Evolutionary conservation across 257 asterid genomes (phyloP).

Genomic region (Penstemon barbatus): DNA sequence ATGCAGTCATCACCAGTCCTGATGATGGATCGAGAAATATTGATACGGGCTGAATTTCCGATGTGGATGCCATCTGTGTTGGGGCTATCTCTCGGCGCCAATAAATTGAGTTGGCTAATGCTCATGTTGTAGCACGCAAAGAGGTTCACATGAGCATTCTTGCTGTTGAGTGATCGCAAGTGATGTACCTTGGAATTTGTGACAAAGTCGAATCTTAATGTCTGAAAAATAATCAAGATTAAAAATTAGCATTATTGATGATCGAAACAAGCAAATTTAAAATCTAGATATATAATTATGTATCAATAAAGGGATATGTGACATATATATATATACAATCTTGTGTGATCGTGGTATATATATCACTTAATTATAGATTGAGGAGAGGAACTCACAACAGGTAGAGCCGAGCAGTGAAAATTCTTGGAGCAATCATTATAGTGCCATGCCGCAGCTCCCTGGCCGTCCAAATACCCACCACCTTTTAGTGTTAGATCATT

Average conservation of each 20-base stretch:
- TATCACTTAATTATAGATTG: not conserved
- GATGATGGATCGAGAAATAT: conserved; percentile 37
- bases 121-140: conserved; percentile 56
- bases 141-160: conserved; percentile 55
- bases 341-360: not conserved
- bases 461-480: conserved; percentile 64
- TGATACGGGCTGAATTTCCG: conserved; percentile 51
- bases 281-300: not conserved
- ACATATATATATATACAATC: no score
- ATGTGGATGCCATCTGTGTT: conserved; percentile 84
- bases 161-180: conserved; percentile 72
- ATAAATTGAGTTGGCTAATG: conserved; percentile 33
- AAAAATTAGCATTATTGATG: not conserved
- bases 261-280: not conserved
- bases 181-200: conserved; percentile 41
- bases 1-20: conserved; percentile 81
- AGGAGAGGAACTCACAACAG: conserved; percentile 37
- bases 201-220: conserved; percentile 64
- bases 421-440: conserved; percentile 51
- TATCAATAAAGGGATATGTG: not conserved
- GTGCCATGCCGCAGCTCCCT: conserved; percentile 56
- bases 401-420: conserved; percentile 44
- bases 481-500: conserved; percentile 42
- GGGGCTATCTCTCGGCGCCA: conserved; percentile 67
- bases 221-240: conserved; percentile 30